Base-by-base conservation (phyloP, 768 basidiomycete species). In the Sarcodon sp. region DNA sequence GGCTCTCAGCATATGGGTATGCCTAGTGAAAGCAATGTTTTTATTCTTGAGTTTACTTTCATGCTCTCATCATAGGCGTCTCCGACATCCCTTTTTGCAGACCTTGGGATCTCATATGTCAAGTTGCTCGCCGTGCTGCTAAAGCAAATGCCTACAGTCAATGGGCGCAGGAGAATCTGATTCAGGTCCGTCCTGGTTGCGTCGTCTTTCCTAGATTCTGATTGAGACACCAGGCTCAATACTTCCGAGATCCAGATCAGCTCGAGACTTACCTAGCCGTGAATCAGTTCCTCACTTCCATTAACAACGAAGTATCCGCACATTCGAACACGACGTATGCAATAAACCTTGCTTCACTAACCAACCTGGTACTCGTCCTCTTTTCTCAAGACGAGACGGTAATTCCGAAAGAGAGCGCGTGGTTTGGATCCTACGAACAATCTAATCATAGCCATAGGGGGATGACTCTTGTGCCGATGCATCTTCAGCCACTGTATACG, bases 1-100 rank as follows among this genome's bases (percentile, higher is more conserved):
- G 89, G 88, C 41, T 80, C 85, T 15, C 87, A 87, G 51, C 87
- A 90, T 57, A 87, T 88, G 81, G 88, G 39, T 13, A 41, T 41
- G 39, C 13, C 21, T 27, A 27, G 39, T 15, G 15, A 16, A 15
- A 41, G 15, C 4, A 13, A 13, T 13, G 39, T 13, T 2, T n/a
- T 41, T 15, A 13, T 9, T 41, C 39, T 41, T 15, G 13, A 13
- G 15, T 13, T 13, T 7, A 41, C 15, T 27, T 13, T 41, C 16
- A 41, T 41, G 2, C 21, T 27, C 4, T 15, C 16, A 13, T 15
- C 39, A 41, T 41, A 41, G 39, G 88, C 27, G 69, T 90, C 35
- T 79, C 84, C 6, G 86, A 88, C 57, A 66, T 90, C 13, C 83
- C 87, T 0, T 33, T 56, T 1, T 92, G 89, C 57, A 60, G 66